phyloP scores from a whole-genome alignment of 2,329 filamentous ascomycete species.

The Cercospora sesami region DNA sequence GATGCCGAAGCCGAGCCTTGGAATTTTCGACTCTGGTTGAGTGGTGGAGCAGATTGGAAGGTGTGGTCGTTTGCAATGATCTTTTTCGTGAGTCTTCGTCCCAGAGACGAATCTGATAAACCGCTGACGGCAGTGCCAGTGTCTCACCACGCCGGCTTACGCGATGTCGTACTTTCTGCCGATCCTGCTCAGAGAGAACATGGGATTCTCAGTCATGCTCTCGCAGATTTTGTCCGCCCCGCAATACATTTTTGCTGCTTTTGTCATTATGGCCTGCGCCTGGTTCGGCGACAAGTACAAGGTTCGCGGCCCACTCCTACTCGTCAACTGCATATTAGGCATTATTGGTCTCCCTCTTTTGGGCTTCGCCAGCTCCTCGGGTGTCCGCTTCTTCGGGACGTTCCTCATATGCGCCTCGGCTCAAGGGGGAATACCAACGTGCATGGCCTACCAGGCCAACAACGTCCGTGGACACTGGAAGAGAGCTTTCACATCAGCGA shows the following conservation, averaged over 20 bases:
- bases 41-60: constrained; percentile 6
- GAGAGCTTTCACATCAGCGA: constrained; percentile 21
- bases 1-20: constrained; percentile 14
- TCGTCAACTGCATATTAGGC: constrained; percentile 70
- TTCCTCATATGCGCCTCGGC: constrained; percentile 73
- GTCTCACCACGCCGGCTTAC: constrained; percentile 61
- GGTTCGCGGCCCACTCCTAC: constrained; percentile 65
- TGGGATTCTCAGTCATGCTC: constrained; percentile 63
- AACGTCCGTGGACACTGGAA: constrained; percentile 56
- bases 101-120: background rate
- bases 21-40: constrained; percentile 7
- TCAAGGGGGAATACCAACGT: constrained; percentile 71
- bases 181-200: constrained; percentile 64
- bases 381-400: constrained; percentile 69
- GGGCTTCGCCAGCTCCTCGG: constrained; percentile 60
- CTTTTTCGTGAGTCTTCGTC: background rate
- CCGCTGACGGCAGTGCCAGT: constrained; percentile 34
- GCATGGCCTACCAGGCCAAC: constrained; percentile 77
- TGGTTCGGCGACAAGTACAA: constrained; percentile 68
- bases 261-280: constrained; percentile 60
- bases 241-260: constrained; percentile 64
- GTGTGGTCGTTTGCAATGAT: constrained; percentile 8
- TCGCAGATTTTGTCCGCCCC: constrained; percentile 72
- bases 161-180: constrained; percentile 77
- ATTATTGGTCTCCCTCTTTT: constrained; percentile 22